These are phyloP conservation scores for Citrus sinensis DNA, from an alignment of 345 rosid genomes.

Conservation along the genomic window DNA sequence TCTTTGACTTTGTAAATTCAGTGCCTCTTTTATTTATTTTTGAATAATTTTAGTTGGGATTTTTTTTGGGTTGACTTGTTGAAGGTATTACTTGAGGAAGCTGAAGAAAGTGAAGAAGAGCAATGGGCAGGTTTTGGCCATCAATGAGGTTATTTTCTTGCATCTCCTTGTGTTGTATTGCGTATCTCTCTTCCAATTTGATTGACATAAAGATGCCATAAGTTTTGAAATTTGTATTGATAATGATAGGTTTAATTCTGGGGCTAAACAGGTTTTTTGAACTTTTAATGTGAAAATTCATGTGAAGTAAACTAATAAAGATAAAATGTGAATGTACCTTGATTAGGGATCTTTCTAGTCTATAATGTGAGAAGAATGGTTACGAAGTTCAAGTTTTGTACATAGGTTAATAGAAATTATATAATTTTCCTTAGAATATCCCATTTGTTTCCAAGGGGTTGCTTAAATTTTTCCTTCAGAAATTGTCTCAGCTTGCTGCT, in stretches of 20 bases:
- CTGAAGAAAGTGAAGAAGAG: conserved; percentile 55
- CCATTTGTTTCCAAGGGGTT: not conserved
- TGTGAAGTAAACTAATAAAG: not conserved
- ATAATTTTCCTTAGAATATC: not conserved
- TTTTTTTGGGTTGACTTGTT: not conserved
- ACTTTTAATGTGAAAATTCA: not conserved
- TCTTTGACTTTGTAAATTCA: not conserved
- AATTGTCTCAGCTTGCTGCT: not conserved
- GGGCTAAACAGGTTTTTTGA: not conserved
- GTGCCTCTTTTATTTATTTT: not conserved
- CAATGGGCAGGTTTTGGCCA: conserved; percentile 51
- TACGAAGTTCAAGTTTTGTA: not conserved
- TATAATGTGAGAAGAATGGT: not conserved
- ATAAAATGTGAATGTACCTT: no score
- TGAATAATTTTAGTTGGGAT: not conserved
- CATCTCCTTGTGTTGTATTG: not conserved
- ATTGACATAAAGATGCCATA: not conserved
- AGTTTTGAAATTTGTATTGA: not conserved
- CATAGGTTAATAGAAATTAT: not conserved
- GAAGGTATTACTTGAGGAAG: conserved; percentile 53
- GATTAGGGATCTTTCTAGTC: no score
- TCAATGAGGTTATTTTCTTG: conserved; percentile 42
- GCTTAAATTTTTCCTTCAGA: not conserved
- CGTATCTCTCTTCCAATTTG: not conserved
- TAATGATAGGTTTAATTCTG: not conserved